phyloP scores from a whole-genome alignment of 2,329 filamentous ascomycete species.

The Fusarium mangiferae region DNA sequence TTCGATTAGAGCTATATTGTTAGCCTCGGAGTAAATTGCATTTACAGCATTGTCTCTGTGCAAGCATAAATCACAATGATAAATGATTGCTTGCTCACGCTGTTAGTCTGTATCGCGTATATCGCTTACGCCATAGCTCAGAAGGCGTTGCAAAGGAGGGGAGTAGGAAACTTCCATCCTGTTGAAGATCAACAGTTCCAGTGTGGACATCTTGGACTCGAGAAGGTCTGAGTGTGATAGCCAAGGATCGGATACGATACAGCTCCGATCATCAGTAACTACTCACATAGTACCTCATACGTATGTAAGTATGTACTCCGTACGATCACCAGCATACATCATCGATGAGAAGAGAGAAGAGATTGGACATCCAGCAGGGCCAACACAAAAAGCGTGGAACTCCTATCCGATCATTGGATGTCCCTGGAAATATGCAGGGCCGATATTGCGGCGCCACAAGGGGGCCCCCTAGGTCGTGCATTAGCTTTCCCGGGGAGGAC shows the following conservation, averaged over 20 bases:
- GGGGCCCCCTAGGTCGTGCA: conserved; percentile 17
- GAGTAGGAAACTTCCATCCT: conserved; percentile 14
- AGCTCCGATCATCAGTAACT: conserved; percentile 3
- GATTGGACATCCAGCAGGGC: conserved; percentile 34
- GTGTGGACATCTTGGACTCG: conserved; percentile 6
- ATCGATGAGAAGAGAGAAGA: conserved; percentile 29
- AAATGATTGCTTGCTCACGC: neutral
- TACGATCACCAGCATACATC: conserved; percentile 27
- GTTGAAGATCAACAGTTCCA: conserved; percentile 27
- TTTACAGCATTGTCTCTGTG: neutral
- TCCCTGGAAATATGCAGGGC: conserved; percentile 32
- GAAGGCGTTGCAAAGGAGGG: conserved; percentile 3
- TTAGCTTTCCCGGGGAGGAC: conserved; percentile 39
- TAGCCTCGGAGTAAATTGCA: conserved; percentile 12
- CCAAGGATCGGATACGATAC: conserved; percentile 21
- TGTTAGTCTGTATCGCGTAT: neutral
- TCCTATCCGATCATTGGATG: conserved; percentile 34
- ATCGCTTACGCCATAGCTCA: neutral
- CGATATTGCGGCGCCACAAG: conserved; percentile 33
- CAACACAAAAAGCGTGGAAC: conserved; percentile 18
- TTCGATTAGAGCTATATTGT: conserved; percentile 15
- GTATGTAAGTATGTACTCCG: neutral
- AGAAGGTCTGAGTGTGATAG: neutral
- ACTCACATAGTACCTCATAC: neutral
- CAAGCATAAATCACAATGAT: neutral